Base-by-base conservation (phyloP, 129 eudicot genomes). In the Flaveria sonorensis region DNA sequence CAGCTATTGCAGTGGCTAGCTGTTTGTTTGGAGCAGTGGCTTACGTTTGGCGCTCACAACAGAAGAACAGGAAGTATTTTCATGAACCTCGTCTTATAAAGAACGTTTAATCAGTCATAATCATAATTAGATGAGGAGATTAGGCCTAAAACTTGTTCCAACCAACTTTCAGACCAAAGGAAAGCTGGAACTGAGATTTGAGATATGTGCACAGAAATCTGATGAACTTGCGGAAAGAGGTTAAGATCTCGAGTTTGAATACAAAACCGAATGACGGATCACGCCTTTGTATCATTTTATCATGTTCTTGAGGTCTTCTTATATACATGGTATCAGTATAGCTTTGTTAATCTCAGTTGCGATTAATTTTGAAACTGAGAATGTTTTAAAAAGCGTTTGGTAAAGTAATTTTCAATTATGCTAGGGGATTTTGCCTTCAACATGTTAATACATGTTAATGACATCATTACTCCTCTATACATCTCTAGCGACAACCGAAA, bases 21-120 rank as follows among this genome's bases (percentile, higher is more conserved):
- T 94, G 99, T 83, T 88, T 88, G 65, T 94, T 94, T 60, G 99
- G 92, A n/a, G 99, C 92, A 6, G 90, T 94, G 20, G 94, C 96
- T 18, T 94, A 90, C 81, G 80, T 74, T 64, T 94, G 99, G 99
- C 89, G 94, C 3, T 87, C 89, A 55, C 91, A 43, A 32, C 99
- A 94, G 80, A 94, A 91, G 97, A 94, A 75, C 61, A 85, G 97
- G 84, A 94, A 94, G 94, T 91, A 94, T 81, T 83, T 82, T 72
- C 77, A 84, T 72, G 83, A 92, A 59, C 92, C 87, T 70, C 95
- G 83, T 79, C 79, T 89, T 80, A 82, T 89, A 71, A 93, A 93
- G 85, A 86, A 67, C 63, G 84, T 93, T 82, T 77, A 68, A 55
- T 87, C 71, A 20, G 7, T 56, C 62, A 84, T 77, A 68, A 77